These are phyloP conservation scores for Daldinia loculata DNA, from an alignment of 495 filamentous ascomycete genomes.

Conservation along the genomic window DNA sequence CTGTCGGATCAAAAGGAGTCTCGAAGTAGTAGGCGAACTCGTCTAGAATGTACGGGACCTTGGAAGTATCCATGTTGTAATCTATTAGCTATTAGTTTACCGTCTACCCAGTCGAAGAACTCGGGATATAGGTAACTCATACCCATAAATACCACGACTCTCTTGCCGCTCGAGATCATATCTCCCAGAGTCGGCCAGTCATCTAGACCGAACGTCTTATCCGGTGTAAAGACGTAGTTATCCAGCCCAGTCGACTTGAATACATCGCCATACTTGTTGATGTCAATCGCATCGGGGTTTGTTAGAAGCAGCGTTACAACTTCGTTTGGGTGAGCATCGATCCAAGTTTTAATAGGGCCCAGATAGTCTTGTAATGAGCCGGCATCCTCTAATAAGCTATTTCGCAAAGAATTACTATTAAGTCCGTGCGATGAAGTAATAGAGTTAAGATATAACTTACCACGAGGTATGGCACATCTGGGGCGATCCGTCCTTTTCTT, in stretches of 20 bases:
- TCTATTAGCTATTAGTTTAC: constrained; percentile 52
- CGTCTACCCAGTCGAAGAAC: neutral
- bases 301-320: constrained; percentile 83
- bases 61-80: constrained; percentile 76
- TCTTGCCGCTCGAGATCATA: constrained; percentile 66
- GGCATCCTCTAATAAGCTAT: constrained; percentile 61
- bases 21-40: constrained; percentile 77
- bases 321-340: constrained; percentile 76
- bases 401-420: neutral
- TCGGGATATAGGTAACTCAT: neutral
- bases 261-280: constrained; percentile 65
- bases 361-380: constrained; percentile 75
- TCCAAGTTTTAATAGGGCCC: constrained; percentile 68
- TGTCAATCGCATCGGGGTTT: constrained; percentile 71
- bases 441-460: constrained; percentile 55
- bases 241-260: constrained; percentile 69
- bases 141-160: constrained; percentile 54
- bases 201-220: constrained; percentile 66
- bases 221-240: constrained; percentile 70
- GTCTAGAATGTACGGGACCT: constrained; percentile 73
- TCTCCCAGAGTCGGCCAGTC: constrained; percentile 80
- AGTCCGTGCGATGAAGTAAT: neutral
- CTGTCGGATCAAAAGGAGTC: constrained; percentile 69
- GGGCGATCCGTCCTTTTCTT: constrained; percentile 59
- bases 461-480: constrained; percentile 71